Evolutionary conservation across 2,329 filamentous ascomycete species (phyloP), one percentile per base, ranked within the genome.

Genomic region (Pseudogymnoascus sp.): DNA sequence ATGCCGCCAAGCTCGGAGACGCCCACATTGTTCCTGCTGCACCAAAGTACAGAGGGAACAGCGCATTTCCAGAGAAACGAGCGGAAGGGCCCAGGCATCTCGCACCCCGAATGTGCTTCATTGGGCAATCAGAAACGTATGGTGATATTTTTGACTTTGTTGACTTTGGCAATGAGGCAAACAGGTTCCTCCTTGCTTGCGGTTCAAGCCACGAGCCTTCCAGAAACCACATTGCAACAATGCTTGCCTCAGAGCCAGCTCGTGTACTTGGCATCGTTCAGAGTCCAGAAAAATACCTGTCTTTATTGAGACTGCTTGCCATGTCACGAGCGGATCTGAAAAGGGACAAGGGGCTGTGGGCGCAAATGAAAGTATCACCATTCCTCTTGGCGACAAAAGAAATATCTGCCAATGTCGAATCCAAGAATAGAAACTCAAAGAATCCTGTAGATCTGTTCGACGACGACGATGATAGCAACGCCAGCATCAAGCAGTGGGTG

Each of bases 61-160:
- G 70, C 60, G 50, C 64, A 59, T 65, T 68, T 21, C 72, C 72
- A 47, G 81, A 81, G 64, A 83, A 81, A 64, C 67, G 76, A 42
- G 61, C 72, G 62, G 72, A 70, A 47, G 70, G 71, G 56, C 69
- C 83, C 53, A 77, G 80, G 68, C 81, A 86, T 68, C 80, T 92
- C 50, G 81, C 84, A 14, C 93, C 95, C 4, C 83, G 82, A 53
- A 81, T 86, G 42, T 92, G 89, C 66, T 99, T 96, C 73, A 80
- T 99, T 1, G 95, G 95, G 7, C 87, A 68, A 29, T 86, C 82
- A 5, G 74, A 77, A 1, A 81, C 80, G 6, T 99, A 96, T 70
- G 89, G 86, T 10, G 90, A 96, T 33, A 96, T 99, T 33, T 96
- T 99, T 68, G 92, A 97, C 72, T 99, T 97, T 75, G 93, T 97